Conservation (phyloP, 352 stramenopile genomes). For the Phytophthora hibernalis region DNA sequence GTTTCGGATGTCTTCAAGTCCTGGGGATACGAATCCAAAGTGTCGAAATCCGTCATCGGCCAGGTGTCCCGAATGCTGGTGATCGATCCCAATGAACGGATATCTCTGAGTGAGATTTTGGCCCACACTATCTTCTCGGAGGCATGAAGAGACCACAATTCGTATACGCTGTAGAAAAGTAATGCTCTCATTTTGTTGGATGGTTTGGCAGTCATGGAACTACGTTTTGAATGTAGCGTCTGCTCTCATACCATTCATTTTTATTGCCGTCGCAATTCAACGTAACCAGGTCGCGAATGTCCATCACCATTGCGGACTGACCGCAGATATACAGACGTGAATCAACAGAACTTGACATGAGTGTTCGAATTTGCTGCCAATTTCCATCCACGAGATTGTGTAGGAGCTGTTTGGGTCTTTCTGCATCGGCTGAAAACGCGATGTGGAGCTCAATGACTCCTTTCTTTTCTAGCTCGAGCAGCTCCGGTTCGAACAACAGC, state of each 20-base stretch:
- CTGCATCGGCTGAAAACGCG: slow-evolving; percentile 26
- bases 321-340: slow-evolving; percentile 39
- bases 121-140: too few relatives aligned
- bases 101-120: slow-evolving; percentile 2
- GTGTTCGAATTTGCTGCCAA: slow-evolving; percentile 22
- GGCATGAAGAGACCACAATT: too few relatives aligned
- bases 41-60: too few relatives aligned
- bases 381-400: slow-evolving; percentile 31
- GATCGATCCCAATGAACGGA: slow-evolving; percentile 9
- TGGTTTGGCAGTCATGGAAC: slow-evolving; percentile 3
- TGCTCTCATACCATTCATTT: slow-evolving; percentile 25
- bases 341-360: slow-evolving; percentile 18
- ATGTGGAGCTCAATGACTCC: slow-evolving; percentile 41
- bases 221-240: slow-evolving; percentile 21
- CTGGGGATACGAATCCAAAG: slow-evolving; percentile 15
- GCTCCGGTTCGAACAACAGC: slow-evolving; percentile 45
- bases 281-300: slow-evolving; percentile 8
- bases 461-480: slow-evolving; percentile 37
- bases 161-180: not conserved
- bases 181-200: too few relatives aligned
- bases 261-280: slow-evolving; percentile 1
- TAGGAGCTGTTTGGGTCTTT: slow-evolving; percentile 25
- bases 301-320: slow-evolving; percentile 19
- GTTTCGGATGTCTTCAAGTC: slow-evolving; percentile 29
- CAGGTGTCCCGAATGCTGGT: not conserved